Percentiles rank a stretch among this genome's conserved stretches.
These are phyloP conservation scores for Acanthamoeba sp. DNA, from an alignment of 208 protist species.

Conservation along the genomic window DNA sequence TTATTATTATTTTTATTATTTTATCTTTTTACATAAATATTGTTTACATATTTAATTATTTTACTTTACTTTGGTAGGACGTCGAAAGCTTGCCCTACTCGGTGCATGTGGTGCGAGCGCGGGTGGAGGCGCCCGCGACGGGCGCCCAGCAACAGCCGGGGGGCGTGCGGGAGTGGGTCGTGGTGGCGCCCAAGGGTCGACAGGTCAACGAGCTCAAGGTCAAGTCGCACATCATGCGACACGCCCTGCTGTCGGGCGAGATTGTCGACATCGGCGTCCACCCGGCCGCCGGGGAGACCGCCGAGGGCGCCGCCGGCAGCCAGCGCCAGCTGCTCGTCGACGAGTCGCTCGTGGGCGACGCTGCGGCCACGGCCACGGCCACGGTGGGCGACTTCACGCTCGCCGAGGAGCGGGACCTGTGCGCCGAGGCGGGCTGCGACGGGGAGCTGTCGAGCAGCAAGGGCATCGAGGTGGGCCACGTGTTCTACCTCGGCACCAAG, in stretches of 20 bases:
- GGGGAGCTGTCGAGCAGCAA: neutral
- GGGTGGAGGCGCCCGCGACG: neutral
- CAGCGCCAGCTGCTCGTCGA: neutral
- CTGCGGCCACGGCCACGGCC: neutral
- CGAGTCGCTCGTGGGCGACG: neutral
- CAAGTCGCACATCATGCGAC: neutral
- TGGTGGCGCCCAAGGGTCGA: slow-evolving; percentile 6
- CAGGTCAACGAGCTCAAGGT: slow-evolving; percentile 49
- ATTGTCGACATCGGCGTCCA: neutral
- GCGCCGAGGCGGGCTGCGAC: neutral
- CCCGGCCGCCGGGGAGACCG: neutral
- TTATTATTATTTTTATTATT: too few relatives aligned
- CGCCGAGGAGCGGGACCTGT: neutral
- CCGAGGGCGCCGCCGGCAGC: neutral
- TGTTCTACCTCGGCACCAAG: slow-evolving; percentile 87
- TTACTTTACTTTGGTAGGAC: too few relatives aligned
- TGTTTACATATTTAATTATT: too few relatives aligned
- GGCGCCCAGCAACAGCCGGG: neutral
- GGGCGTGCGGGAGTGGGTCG: neutral
- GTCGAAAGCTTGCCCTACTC: too few relatives aligned
- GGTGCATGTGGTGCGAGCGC: neutral
- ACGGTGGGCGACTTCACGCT: slow-evolving; percentile 36
- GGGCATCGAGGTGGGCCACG: slow-evolving; percentile 88
- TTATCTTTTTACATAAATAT: too few relatives aligned
- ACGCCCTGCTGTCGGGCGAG: neutral